phyloP scores from a whole-genome alignment of 345 rosid genomes.

The Bruguiera sexangula region DNA sequence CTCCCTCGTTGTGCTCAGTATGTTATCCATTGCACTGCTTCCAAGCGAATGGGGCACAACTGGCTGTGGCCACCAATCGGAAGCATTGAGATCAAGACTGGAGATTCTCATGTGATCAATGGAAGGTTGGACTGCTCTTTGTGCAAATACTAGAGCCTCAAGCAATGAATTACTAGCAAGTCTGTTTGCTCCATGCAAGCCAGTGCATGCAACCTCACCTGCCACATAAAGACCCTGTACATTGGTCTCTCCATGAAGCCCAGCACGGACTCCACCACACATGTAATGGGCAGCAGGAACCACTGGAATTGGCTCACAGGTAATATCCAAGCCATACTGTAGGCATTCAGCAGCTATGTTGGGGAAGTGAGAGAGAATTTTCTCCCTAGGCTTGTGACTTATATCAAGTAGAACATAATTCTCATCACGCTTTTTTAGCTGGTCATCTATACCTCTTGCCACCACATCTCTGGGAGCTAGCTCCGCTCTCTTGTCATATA shows the following conservation, averaged over 20 bases:
- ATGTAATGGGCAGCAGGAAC: conserved; percentile 99
- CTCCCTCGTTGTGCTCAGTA: conserved; percentile 46
- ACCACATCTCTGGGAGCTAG: conserved; percentile 97
- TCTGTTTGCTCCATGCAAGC: conserved; percentile 94
- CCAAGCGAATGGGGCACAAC: conserved; percentile 52
- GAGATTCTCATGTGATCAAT: conserved; percentile 64
- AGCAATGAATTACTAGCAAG: conserved; percentile 95
- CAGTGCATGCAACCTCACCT: conserved; percentile 97
- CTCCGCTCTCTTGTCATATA: conserved; percentile 86
- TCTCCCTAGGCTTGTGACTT: conserved; percentile 77
- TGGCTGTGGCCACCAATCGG: conserved; percentile 63
- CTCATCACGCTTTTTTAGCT: conserved; percentile 70
- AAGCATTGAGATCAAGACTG: conserved; percentile 40
- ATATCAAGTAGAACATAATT: conserved; percentile 85
- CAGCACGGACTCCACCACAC: conserved; percentile 96
- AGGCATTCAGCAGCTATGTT: conserved; percentile 91
- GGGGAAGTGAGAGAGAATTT: conserved; percentile 88
- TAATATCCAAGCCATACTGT: conserved; percentile 68
- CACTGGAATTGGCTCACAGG: conserved; percentile 71
- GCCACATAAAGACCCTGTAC: conserved; percentile 87
- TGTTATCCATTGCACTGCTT: conserved; percentile 36
- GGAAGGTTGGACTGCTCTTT: conserved; percentile 84
- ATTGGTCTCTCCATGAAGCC: conserved; percentile 88
- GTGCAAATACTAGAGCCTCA: conserved; percentile 93
- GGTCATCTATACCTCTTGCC: conserved; percentile 94